Percentiles rank a stretch among this genome's conserved stretches.
These are phyloP conservation scores for Phytophthora megakarya DNA, from an alignment of 352 stramenopile genomes.

Conservation along the genomic window DNA sequence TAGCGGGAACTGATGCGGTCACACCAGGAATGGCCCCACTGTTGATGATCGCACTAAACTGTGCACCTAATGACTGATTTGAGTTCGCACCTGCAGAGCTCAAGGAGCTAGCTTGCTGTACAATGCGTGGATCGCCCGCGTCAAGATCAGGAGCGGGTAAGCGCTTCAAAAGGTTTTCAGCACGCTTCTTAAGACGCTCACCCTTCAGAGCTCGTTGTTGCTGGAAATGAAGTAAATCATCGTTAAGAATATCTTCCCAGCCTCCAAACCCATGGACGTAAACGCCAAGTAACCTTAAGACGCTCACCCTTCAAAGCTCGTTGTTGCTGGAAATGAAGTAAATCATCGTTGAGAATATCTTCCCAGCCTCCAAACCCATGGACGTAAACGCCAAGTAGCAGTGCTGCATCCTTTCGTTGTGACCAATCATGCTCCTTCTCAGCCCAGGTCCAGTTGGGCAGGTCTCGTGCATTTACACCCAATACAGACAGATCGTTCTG, in stretches of 20 bases:
- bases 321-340: conserved; percentile 81
- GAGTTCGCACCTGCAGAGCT: conserved; percentile 41
- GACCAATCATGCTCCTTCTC: conserved; percentile 88
- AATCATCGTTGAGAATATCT: conserved; percentile 84
- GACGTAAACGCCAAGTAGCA: conserved; percentile 84
- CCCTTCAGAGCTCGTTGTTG: conserved; percentile 82
- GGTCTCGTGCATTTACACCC: conserved; percentile 64
- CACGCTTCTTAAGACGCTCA: conserved; percentile 84
- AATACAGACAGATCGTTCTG: conserved; percentile 67
- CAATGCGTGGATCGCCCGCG: conserved; percentile 60
- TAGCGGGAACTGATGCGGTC: conserved; percentile 29
- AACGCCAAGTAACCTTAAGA: conserved; percentile 78
- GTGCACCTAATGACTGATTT: conserved; percentile 61
- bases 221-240: conserved; percentile 79
- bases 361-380: conserved; percentile 88
- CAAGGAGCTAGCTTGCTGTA: conserved; percentile 58
- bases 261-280: conserved; percentile 86
- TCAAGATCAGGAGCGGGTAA: conserved; percentile 64
- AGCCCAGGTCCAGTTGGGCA: conserved; percentile 73
- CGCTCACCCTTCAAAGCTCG: conserved; percentile 84
- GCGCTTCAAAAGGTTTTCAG: conserved; percentile 81
- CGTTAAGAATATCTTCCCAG: conserved; percentile 88
- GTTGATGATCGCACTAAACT: conserved; percentile 86
- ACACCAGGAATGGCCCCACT: conserved; percentile 43
- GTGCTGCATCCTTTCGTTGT: conserved; percentile 72